Evolutionary conservation across 345 rosid genomes (phyloP), one percentile per base, ranked within the genome.

Genomic region (Erucastrum elatum): DNA sequence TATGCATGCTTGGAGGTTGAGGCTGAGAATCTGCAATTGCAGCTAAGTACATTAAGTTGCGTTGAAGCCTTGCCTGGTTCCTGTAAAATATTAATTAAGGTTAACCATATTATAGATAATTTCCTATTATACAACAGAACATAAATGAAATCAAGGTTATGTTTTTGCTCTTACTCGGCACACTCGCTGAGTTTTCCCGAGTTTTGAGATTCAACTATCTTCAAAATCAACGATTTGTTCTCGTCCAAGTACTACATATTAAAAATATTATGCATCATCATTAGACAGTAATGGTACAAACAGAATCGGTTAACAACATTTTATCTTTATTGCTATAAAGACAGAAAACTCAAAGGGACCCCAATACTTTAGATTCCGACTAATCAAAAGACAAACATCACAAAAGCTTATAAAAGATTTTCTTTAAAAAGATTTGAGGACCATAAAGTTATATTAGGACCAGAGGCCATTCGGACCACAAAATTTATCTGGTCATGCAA

Each of bases 21-120:
- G 99, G 99, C 80, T 95, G 98, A 85, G 97, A 89, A 86, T 95
- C 99, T 12, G 99, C 98, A n/a, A 95, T 93, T 29, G 99, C 99
- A 78, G 98, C 99, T 70, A 95, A 83, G 87, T 93, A 95, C 99
- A 93, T 96, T 61, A 96, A 90, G 83, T 96, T 96, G 27, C 94
- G 83, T 86, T 96, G 99, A 49, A 96, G 91, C 90, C 90, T 90
- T 65, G 97, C 97, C 73, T 96, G 99, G 85, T 90, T 96, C 86
- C 99, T 96, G 84, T 64, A 13, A 84, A 46, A 15, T 39, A 78
- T 71, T 11, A 56, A 9, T 71, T 11, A 56, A 9, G 8, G 64
- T 74, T 55, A 5, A 72, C 37, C 41, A 66, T 71, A 70, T 39
- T 30, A 35, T 1, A 53, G 8, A 63, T 21, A 58, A 70, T 39